Percentiles rank a stretch among this genome's conserved stretches.
Conservation (phyloP, 768 basidiomycete genomes). For the Mycena rebaudengoi region DNA sequence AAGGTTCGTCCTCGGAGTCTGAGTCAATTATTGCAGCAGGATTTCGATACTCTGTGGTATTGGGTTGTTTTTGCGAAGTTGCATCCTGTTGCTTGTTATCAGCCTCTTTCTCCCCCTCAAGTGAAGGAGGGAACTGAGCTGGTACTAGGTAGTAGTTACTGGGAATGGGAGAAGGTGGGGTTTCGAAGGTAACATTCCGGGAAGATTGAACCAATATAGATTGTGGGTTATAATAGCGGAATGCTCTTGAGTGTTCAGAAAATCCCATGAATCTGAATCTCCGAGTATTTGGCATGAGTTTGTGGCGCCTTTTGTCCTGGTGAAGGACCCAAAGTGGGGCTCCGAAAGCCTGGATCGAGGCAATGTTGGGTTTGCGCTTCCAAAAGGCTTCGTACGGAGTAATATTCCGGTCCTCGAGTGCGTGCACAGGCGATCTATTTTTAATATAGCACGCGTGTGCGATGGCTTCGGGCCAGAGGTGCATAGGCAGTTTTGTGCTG, state of each 20-base stretch:
- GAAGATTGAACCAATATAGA: constrained; percentile 31
- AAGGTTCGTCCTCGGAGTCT: background rate
- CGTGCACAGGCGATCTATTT: constrained; percentile 21
- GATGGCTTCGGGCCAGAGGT: constrained; percentile 26
- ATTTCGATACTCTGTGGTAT: background rate
- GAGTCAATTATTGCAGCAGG: background rate
- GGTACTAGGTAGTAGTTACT: background rate
- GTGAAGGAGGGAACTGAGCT: background rate
- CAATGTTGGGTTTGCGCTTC: constrained; percentile 21
- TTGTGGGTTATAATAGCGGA: constrained; percentile 32
- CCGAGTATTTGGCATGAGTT: constrained; percentile 18
- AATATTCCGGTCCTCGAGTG: background rate
- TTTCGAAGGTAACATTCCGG: constrained; percentile 33
- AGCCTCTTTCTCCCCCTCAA: constrained; percentile 20
- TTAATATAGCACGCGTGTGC: constrained; percentile 30
- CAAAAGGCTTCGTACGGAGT: constrained; percentile 22
- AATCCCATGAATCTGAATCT: constrained; percentile 19
- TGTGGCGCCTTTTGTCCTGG: constrained; percentile 27
- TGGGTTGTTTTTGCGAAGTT: background rate
- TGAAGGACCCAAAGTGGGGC: constrained; percentile 18
- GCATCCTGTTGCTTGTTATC: background rate
- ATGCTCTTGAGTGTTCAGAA: constrained; percentile 32
- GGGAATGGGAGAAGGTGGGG: background rate
- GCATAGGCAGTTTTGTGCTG: background rate
- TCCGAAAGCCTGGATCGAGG: constrained; percentile 32